Percentiles rank a stretch among this genome's conserved stretches.
phyloP scores from a whole-genome alignment of 768 basidiomycete species.

The Trametes cubensis region DNA sequence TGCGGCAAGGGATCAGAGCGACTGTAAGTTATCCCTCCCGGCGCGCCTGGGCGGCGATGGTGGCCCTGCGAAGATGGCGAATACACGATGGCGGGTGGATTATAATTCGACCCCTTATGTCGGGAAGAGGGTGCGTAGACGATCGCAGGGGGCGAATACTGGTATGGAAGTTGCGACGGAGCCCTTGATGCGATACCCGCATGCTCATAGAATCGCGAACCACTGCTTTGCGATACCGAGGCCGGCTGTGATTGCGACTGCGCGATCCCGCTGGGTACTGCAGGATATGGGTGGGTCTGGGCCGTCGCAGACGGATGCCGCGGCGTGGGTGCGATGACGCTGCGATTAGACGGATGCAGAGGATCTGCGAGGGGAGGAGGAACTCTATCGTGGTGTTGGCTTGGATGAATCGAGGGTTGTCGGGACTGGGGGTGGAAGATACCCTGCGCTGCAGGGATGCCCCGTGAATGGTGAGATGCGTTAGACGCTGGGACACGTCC shows the following conservation, averaged over 20 bases:
- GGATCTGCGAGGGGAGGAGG: slow-evolving; percentile 22
- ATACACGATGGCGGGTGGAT: slow-evolving; percentile 62
- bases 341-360: slow-evolving; percentile 19
- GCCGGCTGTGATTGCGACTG: slow-evolving; percentile 44
- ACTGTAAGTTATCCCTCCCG: slow-evolving; percentile 64
- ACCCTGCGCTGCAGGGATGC: slow-evolving; percentile 14
- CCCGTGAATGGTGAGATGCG: slow-evolving; percentile 18
- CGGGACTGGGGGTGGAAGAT: slow-evolving; percentile 19
- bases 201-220: slow-evolving; percentile 24
- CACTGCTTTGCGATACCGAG: slow-evolving; percentile 30
- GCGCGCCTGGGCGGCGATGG: slow-evolving; percentile 35
- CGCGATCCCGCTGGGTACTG: slow-evolving; percentile 37
- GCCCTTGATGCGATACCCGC: slow-evolving; percentile 39
- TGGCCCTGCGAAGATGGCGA: slow-evolving; percentile 37
- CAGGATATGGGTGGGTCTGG: slow-evolving; percentile 24
- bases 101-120: slow-evolving; percentile 53
- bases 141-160: slow-evolving; percentile 56
- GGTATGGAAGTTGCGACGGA: slow-evolving; percentile 35
- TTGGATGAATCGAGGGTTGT: slow-evolving; percentile 21
- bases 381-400: slow-evolving; percentile 21
- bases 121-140: slow-evolving; percentile 57
- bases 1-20: slow-evolving; percentile 61
- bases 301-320: slow-evolving; percentile 31
- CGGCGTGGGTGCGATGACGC: slow-evolving; percentile 35
- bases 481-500: slow-evolving; percentile 18